Conservation (phyloP, 1,284 basidiomycete species). For the Xerocomus nothofagi region DNA sequence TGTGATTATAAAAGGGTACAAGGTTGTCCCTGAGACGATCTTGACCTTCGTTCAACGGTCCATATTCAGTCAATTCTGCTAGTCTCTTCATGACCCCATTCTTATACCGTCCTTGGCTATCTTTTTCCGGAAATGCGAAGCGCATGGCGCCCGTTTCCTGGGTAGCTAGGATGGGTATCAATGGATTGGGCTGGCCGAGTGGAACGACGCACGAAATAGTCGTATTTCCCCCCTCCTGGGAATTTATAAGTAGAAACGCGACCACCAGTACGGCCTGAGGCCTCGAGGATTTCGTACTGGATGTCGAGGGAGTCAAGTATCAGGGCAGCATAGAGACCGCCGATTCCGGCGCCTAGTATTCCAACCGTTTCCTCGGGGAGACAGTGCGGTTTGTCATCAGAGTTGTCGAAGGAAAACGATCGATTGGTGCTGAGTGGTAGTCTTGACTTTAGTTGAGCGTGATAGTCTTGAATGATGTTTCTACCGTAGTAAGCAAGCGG, state of each 20-base stretch:
- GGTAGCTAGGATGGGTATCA: neutral
- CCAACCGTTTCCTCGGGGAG: slow-evolving; percentile 8
- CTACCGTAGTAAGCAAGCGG: slow-evolving; percentile 10
- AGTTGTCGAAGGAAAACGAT: neutral
- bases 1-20: slow-evolving; percentile 12
- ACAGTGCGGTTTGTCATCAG: neutral
- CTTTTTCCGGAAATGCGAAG: slow-evolving; percentile 20
- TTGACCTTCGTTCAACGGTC: slow-evolving; percentile 15
- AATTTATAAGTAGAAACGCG: slow-evolving; percentile 38
- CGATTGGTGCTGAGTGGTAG: neutral
- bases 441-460: slow-evolving; percentile 1
- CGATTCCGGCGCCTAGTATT: slow-evolving; percentile 30
- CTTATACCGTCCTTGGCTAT: slow-evolving; percentile 15
- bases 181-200: neutral
- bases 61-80: slow-evolving; percentile 28
- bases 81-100: slow-evolving; percentile 32
- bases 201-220: slow-evolving; percentile 17
- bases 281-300: slow-evolving; percentile 38
- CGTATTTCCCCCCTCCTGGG: slow-evolving; percentile 10
- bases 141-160: slow-evolving; percentile 38
- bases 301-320: slow-evolving; percentile 37
- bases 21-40: slow-evolving; percentile 8
- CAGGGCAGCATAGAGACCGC: slow-evolving; percentile 40
- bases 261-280: slow-evolving; percentile 30
- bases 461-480: slow-evolving; percentile 14